Evolutionary conservation across 2,329 filamentous ascomycete species (phyloP).

Genomic region (Penicillium sp.): DNA sequence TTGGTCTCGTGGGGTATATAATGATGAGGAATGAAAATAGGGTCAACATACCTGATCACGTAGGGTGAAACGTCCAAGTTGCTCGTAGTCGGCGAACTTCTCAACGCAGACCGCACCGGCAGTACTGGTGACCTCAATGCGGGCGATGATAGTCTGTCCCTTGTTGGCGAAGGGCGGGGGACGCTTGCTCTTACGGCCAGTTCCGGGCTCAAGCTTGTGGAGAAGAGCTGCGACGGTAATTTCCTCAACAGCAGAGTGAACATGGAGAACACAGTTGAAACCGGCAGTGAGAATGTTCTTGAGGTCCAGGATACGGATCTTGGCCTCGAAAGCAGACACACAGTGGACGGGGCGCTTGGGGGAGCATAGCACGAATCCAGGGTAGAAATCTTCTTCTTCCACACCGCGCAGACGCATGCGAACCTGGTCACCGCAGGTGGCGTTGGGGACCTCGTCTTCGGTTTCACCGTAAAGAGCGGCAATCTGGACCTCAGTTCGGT

Average conservation of each 20-base stretch:
- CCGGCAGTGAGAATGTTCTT: conserved; percentile 93
- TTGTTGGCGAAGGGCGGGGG: conserved; percentile 86
- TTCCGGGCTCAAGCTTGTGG: conserved; percentile 95
- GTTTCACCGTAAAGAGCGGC: conserved; percentile 91
- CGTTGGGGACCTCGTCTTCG: conserved; percentile 83
- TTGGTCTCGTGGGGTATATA: conserved; percentile 20
- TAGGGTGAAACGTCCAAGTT: conserved; percentile 88
- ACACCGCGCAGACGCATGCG: conserved; percentile 89
- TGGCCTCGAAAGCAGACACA: conserved; percentile 88
- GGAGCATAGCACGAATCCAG: conserved; percentile 94
- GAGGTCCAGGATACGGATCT: conserved; percentile 92
- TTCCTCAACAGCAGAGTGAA: conserved; percentile 97
- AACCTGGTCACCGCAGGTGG: conserved; percentile 92
- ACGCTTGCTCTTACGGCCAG: conserved; percentile 88
- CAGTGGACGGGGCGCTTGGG: conserved; percentile 92
- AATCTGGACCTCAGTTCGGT: conserved; percentile 78
- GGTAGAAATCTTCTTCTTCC: conserved; percentile 95
- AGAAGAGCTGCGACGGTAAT: conserved; percentile 87
- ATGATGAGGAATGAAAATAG: not conserved
- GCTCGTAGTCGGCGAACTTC: conserved; percentile 92
- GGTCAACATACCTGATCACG: conserved; percentile 73
- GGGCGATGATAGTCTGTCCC: conserved; percentile 84
- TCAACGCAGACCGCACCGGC: conserved; percentile 90
- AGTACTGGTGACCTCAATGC: conserved; percentile 83
- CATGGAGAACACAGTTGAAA: conserved; percentile 97